These are phyloP conservation scores for Scheffersomyces segobiensis DNA, from an alignment of 1,139 yeast species.

Conservation along the genomic window DNA sequence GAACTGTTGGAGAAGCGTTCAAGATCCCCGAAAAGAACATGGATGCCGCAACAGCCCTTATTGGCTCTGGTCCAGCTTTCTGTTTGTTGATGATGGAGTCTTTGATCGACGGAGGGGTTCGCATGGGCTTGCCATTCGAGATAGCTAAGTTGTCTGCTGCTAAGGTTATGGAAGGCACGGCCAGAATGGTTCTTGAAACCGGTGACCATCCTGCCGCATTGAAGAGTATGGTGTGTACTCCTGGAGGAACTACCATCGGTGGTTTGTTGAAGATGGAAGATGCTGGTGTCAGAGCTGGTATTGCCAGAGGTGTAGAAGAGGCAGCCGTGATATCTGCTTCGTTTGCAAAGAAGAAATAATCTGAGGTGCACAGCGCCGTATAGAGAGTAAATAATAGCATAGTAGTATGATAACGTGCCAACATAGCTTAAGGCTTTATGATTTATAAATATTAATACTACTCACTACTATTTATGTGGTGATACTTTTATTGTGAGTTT, in stretches of 20 bases:
- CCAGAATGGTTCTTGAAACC: constrained; percentile 82
- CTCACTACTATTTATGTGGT: neutral
- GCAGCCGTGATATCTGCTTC: constrained; percentile 83
- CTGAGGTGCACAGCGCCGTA: neutral
- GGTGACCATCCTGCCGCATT: constrained; percentile 91
- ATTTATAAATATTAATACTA: too few species aligned
- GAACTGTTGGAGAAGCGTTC: constrained; percentile 69
- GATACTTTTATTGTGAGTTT: neutral
- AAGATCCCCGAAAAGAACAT: constrained; percentile 85
- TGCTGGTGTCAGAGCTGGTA: constrained; percentile 81
- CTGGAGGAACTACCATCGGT: constrained; percentile 98
- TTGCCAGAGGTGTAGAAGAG: constrained; percentile 86
- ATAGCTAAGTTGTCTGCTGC: constrained; percentile 90
- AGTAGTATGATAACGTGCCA: too few species aligned
- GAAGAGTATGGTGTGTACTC: constrained; percentile 90
- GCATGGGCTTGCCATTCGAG: constrained; percentile 90
- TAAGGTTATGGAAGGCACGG: constrained; percentile 95
- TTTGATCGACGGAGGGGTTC: constrained; percentile 89
- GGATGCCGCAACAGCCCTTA: constrained; percentile 94
- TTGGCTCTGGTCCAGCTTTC: constrained; percentile 98
- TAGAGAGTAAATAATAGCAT: neutral
- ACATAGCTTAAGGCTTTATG: neutral
- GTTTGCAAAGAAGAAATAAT: constrained; percentile 62
- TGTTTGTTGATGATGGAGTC: constrained; percentile 88
- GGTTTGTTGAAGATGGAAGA: constrained; percentile 94